phyloP scores from a whole-genome alignment of 2,329 filamentous ascomycete genomes.

The Emergomyces africanus region DNA sequence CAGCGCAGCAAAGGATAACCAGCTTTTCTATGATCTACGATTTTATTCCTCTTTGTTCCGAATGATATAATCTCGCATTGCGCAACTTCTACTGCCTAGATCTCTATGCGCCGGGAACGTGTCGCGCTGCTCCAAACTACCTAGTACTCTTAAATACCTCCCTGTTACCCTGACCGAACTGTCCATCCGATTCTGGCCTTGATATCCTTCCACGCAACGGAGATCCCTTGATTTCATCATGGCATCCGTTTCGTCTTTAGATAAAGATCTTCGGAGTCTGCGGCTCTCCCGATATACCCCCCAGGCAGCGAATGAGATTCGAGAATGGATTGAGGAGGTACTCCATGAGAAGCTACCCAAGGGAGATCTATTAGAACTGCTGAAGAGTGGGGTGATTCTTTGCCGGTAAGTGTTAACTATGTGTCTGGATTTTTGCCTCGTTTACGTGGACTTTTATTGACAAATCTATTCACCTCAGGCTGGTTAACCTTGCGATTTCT shows the following conservation, averaged over 20 bases:
- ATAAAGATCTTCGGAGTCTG: conserved; percentile 89
- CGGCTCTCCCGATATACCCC: conserved; percentile 90
- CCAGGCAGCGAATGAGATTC: conserved; percentile 72
- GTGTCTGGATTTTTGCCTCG: background rate
- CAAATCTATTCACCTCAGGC: conserved; percentile 37
- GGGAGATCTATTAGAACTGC: conserved; percentile 66
- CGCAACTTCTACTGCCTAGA: background rate
- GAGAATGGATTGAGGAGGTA: conserved; percentile 71
- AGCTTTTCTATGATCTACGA: background rate
- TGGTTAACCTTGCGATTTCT: conserved; percentile 68
- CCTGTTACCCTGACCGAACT: background rate
- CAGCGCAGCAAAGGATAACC: background rate
- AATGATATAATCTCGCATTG: background rate
- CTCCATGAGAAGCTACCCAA: conserved; percentile 60
- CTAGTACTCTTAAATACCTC: too few relatives aligned
- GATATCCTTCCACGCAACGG: background rate
- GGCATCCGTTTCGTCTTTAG: conserved; percentile 86
- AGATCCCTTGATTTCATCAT: conserved; percentile 37
- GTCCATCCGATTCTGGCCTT: background rate
- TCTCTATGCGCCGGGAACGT: background rate
- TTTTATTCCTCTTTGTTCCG: background rate
- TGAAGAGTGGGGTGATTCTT: conserved; percentile 84
- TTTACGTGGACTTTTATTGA: conserved; percentile 12
- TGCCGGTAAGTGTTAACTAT: conserved; percentile 62
- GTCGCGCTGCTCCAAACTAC: background rate